Percentiles rank a stretch among this genome's conserved stretches.
Conservation (phyloP, 1,284 basidiomycete genomes). For the Anthracocystis panici-leucophaei region DNA sequence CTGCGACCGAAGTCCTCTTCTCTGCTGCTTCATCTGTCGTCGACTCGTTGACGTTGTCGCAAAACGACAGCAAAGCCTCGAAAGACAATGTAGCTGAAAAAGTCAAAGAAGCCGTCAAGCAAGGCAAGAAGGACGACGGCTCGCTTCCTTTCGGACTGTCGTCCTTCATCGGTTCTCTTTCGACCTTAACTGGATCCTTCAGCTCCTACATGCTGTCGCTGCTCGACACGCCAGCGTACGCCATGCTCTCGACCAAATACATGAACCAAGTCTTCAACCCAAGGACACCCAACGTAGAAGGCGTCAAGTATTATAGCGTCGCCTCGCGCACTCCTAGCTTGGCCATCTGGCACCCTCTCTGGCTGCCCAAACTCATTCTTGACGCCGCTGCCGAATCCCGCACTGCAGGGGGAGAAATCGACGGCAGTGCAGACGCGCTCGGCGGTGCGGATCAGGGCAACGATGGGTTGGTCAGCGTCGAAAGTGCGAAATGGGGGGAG, state of each 20-base stretch:
- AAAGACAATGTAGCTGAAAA: slow-evolving; percentile 20
- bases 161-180: slow-evolving; percentile 50
- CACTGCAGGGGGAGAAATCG: slow-evolving; percentile 59
- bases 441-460: slow-evolving; percentile 81
- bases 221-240: slow-evolving; percentile 96
- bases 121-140: slow-evolving; percentile 29
- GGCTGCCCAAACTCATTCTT: slow-evolving; percentile 93
- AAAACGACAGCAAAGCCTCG: not conserved
- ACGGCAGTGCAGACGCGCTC: slow-evolving; percentile 69
- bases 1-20: slow-evolving; percentile 19
- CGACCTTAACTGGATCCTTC: slow-evolving; percentile 80
- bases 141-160: slow-evolving; percentile 45
- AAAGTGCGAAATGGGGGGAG: slow-evolving; percentile 65
- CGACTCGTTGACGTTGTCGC: slow-evolving; percentile 5
- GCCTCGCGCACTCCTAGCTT: slow-evolving; percentile 82
- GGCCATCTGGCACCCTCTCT: slow-evolving; percentile 91
- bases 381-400: slow-evolving; percentile 75
- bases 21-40: slow-evolving; percentile 33
- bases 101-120: slow-evolving; percentile 39
- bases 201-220: slow-evolving; percentile 89
- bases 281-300: slow-evolving; percentile 81
- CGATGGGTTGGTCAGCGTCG: slow-evolving; percentile 91
- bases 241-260: slow-evolving; percentile 89
- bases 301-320: slow-evolving; percentile 91
- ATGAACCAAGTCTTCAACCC: slow-evolving; percentile 91